Base-by-base conservation (phyloP, 331 rosid genomes). In the Pyracantha coccinea region DNA sequence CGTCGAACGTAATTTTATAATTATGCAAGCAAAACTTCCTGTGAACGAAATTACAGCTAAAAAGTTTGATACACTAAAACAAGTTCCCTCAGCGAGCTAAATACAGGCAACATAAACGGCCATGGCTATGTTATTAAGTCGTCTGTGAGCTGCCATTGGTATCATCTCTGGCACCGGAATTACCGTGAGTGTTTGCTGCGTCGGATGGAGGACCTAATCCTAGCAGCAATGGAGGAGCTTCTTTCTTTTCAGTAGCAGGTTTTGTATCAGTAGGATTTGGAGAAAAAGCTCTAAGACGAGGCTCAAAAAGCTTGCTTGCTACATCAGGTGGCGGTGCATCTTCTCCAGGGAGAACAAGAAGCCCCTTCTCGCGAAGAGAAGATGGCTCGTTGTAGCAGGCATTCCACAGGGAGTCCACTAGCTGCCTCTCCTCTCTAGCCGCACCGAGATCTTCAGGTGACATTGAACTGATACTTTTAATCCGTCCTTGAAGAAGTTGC, bases 311-410 rank as follows among this genome's bases (percentile, higher is more conserved):
- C 77, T 92, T 80, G 88, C 99, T 86, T 8, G 89, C 96, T 66
- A 91, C 89, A 69, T 91, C 97, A 5, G 99, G 97, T 11, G 96
- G 88, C 0, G 84, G 82, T 0, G 80, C 87, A 35, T 92, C 97
- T 79, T 95, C 99, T n/a, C 89, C 95, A 0, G 97, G 95, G 69
- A 92, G 93, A 52, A 87, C 84, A 70, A 88, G 89, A 81, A 91
- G 93, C 64, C 99, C 97, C 75, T 89, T 92, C 85, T 88, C 91
- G 16, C 74, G 68, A 25, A 95, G 87, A 0, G 88, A 83, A 53
- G 96, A 95, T 0, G 96, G 92, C 68, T 90, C 90, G 0, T 90
- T 76, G 76, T 71, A 95, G 89, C 80, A 85, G 47, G 87, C 75
- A 41, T 68, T 84, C 99, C 99, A 94, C 16, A 94, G 88, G 45